phyloP scores from a whole-genome alignment of 208 protist genomes.

The Leishmania lainsoni region DNA sequence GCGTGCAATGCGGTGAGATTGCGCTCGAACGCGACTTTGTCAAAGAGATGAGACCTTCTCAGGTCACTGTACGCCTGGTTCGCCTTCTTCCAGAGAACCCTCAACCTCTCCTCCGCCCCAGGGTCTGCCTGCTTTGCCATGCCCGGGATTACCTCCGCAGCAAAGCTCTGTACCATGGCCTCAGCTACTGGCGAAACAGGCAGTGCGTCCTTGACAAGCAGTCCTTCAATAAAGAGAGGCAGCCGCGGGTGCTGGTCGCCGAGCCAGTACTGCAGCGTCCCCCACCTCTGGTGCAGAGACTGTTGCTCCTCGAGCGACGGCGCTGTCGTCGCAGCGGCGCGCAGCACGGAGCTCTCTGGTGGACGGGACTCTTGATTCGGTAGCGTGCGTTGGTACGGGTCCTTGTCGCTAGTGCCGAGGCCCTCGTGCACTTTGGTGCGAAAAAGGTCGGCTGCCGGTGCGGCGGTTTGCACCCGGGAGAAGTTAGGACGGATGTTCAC shows the following conservation, averaged over 20 bases:
- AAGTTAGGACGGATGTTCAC: constrained; percentile 20
- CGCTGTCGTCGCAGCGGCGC: constrained; percentile 27
- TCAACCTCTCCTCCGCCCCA: constrained; percentile 28
- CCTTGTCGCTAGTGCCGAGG: constrained; percentile 66
- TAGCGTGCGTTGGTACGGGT: constrained; percentile 81
- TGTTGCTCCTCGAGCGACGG: constrained; percentile 58
- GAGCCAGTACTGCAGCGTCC: constrained; percentile 76
- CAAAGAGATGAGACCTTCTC: constrained; percentile 46
- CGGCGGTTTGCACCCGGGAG: constrained; percentile 37
- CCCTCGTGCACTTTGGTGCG: constrained; percentile 79
- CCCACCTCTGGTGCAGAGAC: constrained; percentile 44
- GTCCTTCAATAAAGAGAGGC: constrained; percentile 53
- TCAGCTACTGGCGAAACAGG: constrained; percentile 69
- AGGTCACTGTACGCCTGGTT: constrained; percentile 37
- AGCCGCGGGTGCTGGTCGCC: constrained; percentile 63
- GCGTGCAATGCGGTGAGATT: constrained; percentile 43
- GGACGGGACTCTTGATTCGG: constrained; percentile 63
- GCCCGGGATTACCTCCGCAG: constrained; percentile 44
- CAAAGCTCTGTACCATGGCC: constrained; percentile 58
- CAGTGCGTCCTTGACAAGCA: constrained; percentile 43
- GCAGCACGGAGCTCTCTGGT: constrained; percentile 64
- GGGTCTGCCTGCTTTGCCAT: constrained; percentile 19
- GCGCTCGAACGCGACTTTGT: constrained; percentile 52
- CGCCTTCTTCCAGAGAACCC: constrained; percentile 45
- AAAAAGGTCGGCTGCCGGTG: constrained; percentile 74